Evolutionary conservation across 305 asterid genomes (phyloP).

Genomic region (Plantago rigida): DNA sequence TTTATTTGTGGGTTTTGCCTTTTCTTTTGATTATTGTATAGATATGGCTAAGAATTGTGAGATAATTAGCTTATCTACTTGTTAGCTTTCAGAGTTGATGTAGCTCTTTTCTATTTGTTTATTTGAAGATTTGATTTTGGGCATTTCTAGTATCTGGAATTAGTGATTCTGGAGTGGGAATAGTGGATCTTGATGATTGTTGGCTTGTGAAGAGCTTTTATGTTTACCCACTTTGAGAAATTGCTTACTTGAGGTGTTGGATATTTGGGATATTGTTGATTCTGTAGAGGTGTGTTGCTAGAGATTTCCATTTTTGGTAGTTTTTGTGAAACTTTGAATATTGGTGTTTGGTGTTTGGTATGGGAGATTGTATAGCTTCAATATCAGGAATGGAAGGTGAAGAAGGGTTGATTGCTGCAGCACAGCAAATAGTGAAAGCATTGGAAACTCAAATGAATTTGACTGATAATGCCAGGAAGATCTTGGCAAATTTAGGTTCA

Average conservation of each 20-base stretch:
- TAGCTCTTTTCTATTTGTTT: constrained; percentile 9
- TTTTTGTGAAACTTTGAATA: constrained; percentile 6
- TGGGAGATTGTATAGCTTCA: constrained; percentile 48
- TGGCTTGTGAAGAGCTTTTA: not conserved
- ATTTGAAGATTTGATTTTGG: constrained; percentile 19
- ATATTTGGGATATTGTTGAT: constrained; percentile 17
- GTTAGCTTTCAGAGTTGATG: not conserved
- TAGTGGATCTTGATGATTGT: constrained; percentile 25
- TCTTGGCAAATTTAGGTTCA: constrained; percentile 65
- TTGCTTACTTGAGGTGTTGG: constrained; percentile 21
- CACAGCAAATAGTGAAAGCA: constrained; percentile 47
- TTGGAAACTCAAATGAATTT: constrained; percentile 46
- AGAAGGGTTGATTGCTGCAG: constrained; percentile 64
- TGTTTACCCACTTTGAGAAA: constrained; percentile 10
- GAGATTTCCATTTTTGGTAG: constrained; percentile 9
- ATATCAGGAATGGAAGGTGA: constrained; percentile 51
- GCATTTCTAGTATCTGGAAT: constrained; percentile 12
- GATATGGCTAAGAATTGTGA: constrained; percentile 6
- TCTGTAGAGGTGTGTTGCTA: constrained; percentile 8
- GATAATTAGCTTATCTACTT: constrained; percentile 6
- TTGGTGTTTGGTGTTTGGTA: constrained; percentile 29
- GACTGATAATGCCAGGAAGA: constrained; percentile 43
- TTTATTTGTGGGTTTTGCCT: constrained; percentile 7
- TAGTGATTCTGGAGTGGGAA: constrained; percentile 1
- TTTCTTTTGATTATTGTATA: not conserved